Conservation (phyloP, 768 basidiomycete species). For the Hygrocybe coccinea region DNA sequence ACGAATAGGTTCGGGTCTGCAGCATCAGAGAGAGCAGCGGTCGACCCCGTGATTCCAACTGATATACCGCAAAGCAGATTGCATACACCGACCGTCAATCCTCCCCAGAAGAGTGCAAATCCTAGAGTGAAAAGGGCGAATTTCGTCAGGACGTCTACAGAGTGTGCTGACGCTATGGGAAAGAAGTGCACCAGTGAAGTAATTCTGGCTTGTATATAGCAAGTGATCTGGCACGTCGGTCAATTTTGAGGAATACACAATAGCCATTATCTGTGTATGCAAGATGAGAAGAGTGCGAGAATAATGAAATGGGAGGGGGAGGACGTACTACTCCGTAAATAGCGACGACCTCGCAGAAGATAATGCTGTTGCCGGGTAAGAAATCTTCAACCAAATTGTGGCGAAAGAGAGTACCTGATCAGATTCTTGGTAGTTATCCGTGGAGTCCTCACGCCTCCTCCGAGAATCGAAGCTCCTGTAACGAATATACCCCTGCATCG, state of each 20-base stretch:
- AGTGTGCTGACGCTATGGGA: not conserved
- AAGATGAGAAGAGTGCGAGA: not conserved
- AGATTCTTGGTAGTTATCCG: conserved; percentile 96
- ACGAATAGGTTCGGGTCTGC: conserved; percentile 93
- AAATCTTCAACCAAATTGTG: not conserved
- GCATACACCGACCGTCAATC: conserved; percentile 88
- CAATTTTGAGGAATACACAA: conserved; percentile 89
- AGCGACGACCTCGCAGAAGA: conserved; percentile 99
- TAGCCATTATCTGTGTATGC: conserved; percentile 75
- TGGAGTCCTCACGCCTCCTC: conserved; percentile 90
- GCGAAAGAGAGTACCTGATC: conserved; percentile 61
- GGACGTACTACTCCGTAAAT: conserved; percentile 89
- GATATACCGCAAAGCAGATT: conserved; percentile 93
- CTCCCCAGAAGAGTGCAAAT: conserved; percentile 95
- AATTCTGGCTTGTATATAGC: conserved; percentile 82
- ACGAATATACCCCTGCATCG: conserved; percentile 90
- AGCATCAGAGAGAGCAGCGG: conserved; percentile 91
- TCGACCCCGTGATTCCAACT: conserved; percentile 93
- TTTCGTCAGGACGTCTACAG: not conserved
- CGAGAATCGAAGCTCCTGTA: conserved; percentile 93
- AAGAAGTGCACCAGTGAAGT: conserved; percentile 69
- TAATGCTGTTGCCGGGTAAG: conserved; percentile 63
- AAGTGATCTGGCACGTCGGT: conserved; percentile 52
- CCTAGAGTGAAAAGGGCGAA: conserved; percentile 41
- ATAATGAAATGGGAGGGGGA: not conserved